phyloP scores from a whole-genome alignment of 805 yeast species.

The Starmerella vitae region DNA sequence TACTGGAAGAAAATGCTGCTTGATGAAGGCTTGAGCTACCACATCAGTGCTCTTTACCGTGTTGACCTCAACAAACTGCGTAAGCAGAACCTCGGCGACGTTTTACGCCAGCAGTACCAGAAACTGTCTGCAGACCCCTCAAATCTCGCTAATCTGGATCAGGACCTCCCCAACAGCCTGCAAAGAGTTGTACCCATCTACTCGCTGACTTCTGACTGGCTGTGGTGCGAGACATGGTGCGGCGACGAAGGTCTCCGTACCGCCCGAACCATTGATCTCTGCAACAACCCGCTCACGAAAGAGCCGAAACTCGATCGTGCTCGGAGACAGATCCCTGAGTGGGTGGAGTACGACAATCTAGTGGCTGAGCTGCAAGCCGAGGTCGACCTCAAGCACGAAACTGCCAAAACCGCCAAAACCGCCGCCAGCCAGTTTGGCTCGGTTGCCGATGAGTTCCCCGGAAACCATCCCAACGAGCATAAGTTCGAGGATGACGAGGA shows the following conservation, averaged over 20 bases:
- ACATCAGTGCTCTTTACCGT: slow-evolving; percentile 72
- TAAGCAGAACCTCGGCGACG: slow-evolving; percentile 58
- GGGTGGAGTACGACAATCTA: slow-evolving; percentile 53
- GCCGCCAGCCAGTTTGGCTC: background rate
- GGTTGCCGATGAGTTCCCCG: background rate
- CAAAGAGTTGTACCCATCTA: slow-evolving; percentile 55
- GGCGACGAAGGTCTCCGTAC: slow-evolving; percentile 42
- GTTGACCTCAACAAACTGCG: slow-evolving; percentile 63
- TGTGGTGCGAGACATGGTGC: slow-evolving; percentile 94
- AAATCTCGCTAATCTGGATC: slow-evolving; percentile 75
- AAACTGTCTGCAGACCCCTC: slow-evolving; percentile 61
- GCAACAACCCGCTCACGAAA: slow-evolving; percentile 71
- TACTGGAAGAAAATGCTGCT: slow-evolving; percentile 65
- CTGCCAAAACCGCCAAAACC: background rate
- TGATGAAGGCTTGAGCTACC: slow-evolving; percentile 41
- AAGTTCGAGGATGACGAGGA: background rate
- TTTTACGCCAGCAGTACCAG: slow-evolving; percentile 73
- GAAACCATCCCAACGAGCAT: slow-evolving; percentile 4
- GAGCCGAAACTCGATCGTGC: slow-evolving; percentile 70
- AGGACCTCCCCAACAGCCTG: slow-evolving; percentile 82
- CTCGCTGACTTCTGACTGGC: slow-evolving; percentile 70
- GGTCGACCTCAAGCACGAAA: slow-evolving; percentile 4
- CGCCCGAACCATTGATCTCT: slow-evolving; percentile 71
- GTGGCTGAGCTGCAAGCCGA: slow-evolving; percentile 26
- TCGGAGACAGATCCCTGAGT: slow-evolving; percentile 61